These are phyloP conservation scores for Phanerodontia chrysosporium DNA, from an alignment of 768 basidiomycete genomes.

Conservation along the genomic window DNA sequence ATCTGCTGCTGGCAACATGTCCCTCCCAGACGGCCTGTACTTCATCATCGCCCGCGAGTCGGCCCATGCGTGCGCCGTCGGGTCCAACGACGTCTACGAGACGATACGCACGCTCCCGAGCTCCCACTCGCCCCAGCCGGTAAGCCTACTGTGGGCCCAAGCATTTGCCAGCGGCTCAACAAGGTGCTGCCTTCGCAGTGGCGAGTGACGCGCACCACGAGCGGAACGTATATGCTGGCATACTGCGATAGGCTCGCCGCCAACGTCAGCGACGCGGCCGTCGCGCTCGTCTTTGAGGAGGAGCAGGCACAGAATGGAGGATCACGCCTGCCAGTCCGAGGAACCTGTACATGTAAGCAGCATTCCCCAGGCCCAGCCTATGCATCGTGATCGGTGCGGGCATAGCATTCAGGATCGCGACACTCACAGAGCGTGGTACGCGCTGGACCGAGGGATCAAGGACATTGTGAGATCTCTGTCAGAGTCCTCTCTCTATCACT, in stretches of 20 bases:
- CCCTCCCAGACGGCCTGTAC: not conserved
- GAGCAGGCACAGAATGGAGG: not conserved
- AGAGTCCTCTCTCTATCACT: no score
- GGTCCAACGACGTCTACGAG: not conserved
- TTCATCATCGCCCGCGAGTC: not conserved
- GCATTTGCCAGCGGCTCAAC: not conserved
- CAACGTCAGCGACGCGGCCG: not conserved
- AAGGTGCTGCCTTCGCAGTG: not conserved
- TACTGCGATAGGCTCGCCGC: not conserved
- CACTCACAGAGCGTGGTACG: not conserved
- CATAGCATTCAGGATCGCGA: not conserved
- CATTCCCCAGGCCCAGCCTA: not conserved
- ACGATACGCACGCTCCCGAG: not conserved
- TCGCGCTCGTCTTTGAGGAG: not conserved
- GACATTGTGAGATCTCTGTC: not conserved
- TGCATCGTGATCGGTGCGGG: not conserved
- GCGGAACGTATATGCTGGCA: not conserved
- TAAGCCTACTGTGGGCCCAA: no score
- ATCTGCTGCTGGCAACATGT: no score
- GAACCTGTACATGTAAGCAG: not conserved
- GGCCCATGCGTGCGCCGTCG: not conserved
- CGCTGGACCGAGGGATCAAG: not conserved
- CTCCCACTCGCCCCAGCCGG: not conserved
- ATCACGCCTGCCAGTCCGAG: not conserved
- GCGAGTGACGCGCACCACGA: not conserved